phyloP scores from a whole-genome alignment of 2,329 filamentous ascomycete species.

The Paecilomyces fulvus region DNA sequence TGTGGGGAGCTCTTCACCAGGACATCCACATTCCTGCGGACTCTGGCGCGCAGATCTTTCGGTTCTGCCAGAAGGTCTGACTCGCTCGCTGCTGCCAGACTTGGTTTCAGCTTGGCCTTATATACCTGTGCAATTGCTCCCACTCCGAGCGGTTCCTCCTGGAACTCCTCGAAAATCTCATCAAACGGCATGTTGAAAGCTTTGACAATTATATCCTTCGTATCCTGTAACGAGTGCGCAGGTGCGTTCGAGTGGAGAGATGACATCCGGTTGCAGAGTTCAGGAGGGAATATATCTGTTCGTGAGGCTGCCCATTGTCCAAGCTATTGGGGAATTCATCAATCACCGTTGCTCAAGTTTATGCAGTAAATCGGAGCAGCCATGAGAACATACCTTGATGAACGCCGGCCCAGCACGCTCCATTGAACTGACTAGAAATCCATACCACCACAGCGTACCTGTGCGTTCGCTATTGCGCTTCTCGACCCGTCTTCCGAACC shows the following conservation, averaged over 20 bases:
- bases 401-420: constrained; percentile 90
- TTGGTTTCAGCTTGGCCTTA: constrained; percentile 80
- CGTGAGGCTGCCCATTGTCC: constrained; percentile 97
- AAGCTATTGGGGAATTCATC: constrained; percentile 44
- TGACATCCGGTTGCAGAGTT: constrained; percentile 91
- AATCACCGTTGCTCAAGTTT: not conserved
- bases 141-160: constrained; percentile 80
- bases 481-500: constrained; percentile 59
- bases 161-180: constrained; percentile 93
- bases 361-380: not conserved
- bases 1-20: constrained; percentile 80
- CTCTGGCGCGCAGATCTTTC: constrained; percentile 55
- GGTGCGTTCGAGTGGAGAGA: constrained; percentile 90
- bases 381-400: constrained; percentile 63
- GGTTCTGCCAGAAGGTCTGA: constrained; percentile 45
- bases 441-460: constrained; percentile 92
- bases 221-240: constrained; percentile 74
- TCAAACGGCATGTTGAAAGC: constrained; percentile 79
- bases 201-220: constrained; percentile 67
- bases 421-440: constrained; percentile 79
- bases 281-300: constrained; percentile 88
- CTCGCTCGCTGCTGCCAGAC: constrained; percentile 58
- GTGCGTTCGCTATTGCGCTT: constrained; percentile 64
- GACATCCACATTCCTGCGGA: constrained; percentile 73
- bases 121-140: constrained; percentile 98